Conservation (phyloP, 163 green algal genomes). For the Scenedesmus sp. region DNA sequence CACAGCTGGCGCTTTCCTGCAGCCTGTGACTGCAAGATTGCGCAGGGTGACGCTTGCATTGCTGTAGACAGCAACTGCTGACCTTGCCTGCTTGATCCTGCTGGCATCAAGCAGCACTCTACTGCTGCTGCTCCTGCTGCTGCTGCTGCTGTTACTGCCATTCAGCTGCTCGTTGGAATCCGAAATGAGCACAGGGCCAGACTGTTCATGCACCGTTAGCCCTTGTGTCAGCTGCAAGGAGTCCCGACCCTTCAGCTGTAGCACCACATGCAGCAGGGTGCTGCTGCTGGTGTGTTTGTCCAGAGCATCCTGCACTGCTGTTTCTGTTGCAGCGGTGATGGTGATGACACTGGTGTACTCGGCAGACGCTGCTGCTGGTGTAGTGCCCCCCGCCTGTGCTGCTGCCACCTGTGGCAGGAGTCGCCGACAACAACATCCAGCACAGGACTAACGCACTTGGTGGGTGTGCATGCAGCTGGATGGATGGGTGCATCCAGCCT, state of each 20-base stretch:
- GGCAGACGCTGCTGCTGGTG: not conserved
- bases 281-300: not conserved
- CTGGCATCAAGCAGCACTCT: not conserved
- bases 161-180: not conserved
- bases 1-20: not conserved
- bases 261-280: not conserved
- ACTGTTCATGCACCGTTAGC: not conserved
- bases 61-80: not conserved
- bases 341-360: not conserved
- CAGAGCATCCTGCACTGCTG: not conserved
- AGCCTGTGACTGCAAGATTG: not conserved
- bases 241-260: not conserved
- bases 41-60: not conserved
- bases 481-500: too few species aligned
- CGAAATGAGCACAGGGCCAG: not conserved
- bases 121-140: not conserved
- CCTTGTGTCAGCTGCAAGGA: not conserved
- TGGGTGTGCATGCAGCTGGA: not conserved
- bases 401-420: not conserved
- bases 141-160: too few species aligned
- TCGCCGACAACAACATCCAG: not conserved
- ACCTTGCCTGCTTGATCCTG: not conserved
- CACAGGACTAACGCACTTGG: not conserved
- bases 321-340: not conserved
- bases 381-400: not conserved